These are phyloP conservation scores for Trypanosoma mega DNA, from an alignment of 208 protist species.

Conservation along the genomic window DNA sequence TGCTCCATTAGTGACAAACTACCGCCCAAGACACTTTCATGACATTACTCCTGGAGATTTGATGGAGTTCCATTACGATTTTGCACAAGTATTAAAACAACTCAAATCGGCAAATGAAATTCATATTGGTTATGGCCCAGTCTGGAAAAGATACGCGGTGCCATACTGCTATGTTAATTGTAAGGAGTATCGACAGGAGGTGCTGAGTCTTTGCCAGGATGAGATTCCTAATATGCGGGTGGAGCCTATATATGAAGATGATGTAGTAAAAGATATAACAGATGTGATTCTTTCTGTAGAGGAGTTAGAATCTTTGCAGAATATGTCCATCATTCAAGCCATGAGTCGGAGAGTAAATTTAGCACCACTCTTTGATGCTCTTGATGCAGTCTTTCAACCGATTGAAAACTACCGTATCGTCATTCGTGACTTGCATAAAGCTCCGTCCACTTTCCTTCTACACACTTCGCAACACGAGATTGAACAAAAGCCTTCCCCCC, in stretches of 20 bases:
- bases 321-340: conserved; percentile 68
- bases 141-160: conserved; percentile 87
- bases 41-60: conserved; percentile 83
- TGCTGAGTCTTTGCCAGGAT: conserved; percentile 78
- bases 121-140: conserved; percentile 77
- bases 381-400: conserved; percentile 72
- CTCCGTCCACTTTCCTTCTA: conserved; percentile 67
- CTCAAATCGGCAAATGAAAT: conserved; percentile 53
- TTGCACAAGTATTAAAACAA: conserved; percentile 65
- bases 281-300: conserved; percentile 77
- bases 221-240: conserved; percentile 83
- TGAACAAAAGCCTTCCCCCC: conserved; percentile 68
- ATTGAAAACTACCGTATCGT: conserved; percentile 87
- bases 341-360: conserved; percentile 79
- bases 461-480: conserved; percentile 66
- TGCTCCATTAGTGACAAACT: conserved; percentile 83
- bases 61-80: conserved; percentile 89
- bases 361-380: conserved; percentile 75
- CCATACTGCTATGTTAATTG: conserved; percentile 79
- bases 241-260: conserved; percentile 82
- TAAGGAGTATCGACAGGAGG: conserved; percentile 74
- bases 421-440: conserved; percentile 57
- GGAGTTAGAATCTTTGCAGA: conserved; percentile 65
- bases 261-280: conserved; percentile 85
- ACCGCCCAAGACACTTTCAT: conserved; percentile 86